Percentiles rank a stretch among this genome's conserved stretches.
Conservation (phyloP, 345 rosid genomes). For the Brassica incana region DNA sequence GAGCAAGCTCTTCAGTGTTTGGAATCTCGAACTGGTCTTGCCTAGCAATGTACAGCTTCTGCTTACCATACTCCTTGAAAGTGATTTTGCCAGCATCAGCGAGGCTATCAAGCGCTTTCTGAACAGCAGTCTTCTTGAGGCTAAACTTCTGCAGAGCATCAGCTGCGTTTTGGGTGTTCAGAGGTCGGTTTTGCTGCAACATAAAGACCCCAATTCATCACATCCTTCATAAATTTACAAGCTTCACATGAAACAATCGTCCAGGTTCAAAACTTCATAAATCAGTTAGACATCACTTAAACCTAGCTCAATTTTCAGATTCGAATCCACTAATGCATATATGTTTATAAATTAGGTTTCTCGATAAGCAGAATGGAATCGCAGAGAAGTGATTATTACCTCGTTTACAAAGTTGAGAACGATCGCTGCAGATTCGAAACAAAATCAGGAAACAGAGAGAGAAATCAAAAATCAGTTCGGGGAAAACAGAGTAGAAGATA, state of each 20-base stretch:
- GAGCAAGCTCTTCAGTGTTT: conserved; percentile 71
- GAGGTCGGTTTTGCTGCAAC: conserved; percentile 81
- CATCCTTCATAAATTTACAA: no score
- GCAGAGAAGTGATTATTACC: conserved; percentile 47
- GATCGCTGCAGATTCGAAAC: conserved; percentile 58
- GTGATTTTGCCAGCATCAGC: conserved; percentile 73
- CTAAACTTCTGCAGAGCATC: conserved; percentile 86
- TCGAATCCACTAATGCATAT: neutral
- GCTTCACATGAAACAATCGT: neutral
- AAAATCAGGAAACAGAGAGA: conserved; percentile 19
- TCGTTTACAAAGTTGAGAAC: conserved; percentile 91
- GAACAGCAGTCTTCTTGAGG: conserved; percentile 87
- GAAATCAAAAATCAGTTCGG: neutral
- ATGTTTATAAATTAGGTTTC: neutral
- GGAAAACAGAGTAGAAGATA: conserved; percentile 2
- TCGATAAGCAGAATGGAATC: neutral
- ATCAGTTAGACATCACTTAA: neutral
- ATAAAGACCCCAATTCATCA: neutral
- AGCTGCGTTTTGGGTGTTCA: conserved; percentile 85
- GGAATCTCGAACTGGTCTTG: conserved; percentile 94
- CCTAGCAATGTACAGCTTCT: conserved; percentile 86
- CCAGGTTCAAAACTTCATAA: neutral
- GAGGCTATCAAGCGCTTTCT: conserved; percentile 80
- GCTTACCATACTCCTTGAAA: conserved; percentile 93
- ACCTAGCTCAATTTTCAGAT: neutral